Percentiles rank a stretch among this genome's conserved stretches.
phyloP scores from a whole-genome alignment of 805 yeast species.

The Candida rishiriensis region DNA sequence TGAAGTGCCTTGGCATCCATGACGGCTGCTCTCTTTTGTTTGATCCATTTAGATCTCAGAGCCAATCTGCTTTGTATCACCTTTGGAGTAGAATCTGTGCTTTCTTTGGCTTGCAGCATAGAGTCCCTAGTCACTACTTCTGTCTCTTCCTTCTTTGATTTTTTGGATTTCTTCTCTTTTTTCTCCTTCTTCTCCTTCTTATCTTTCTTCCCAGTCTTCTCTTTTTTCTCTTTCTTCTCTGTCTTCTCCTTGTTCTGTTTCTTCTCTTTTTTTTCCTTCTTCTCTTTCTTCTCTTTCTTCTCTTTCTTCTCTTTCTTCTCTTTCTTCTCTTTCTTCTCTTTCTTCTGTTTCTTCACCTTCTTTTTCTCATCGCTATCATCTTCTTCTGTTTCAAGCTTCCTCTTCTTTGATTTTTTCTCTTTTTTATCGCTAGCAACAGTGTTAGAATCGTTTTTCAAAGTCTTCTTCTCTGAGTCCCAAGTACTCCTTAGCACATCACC shows the following conservation, averaged over 20 bases:
- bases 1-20: constrained; percentile 84
- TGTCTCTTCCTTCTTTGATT: constrained; percentile 27
- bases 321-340: constrained; percentile 28
- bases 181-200: constrained; percentile 22
- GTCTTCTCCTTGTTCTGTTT: constrained; percentile 24
- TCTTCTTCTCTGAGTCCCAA: constrained; percentile 59
- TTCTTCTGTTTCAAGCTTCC: constrained; percentile 23
- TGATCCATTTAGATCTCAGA: constrained; percentile 82
- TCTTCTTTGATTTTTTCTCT: constrained; percentile 23
- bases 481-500: constrained; percentile 84
- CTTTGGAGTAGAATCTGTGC: constrained; percentile 18
- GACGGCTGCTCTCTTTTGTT: constrained; percentile 86
- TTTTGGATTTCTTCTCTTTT: constrained; percentile 19
- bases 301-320: constrained; percentile 26
- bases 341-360: constrained; percentile 28
- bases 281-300: constrained; percentile 20
- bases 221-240: constrained; percentile 29
- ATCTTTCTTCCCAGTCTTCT: constrained; percentile 23
- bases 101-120: constrained; percentile 36
- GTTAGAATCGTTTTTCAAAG: constrained; percentile 20
- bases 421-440: constrained; percentile 15
- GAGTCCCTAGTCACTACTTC: constrained; percentile 34
- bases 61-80: constrained; percentile 55
- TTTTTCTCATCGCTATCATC: constrained; percentile 1
- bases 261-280: constrained; percentile 24